These are phyloP conservation scores for Graphiopsis chlorocephala DNA, from an alignment of 2,329 filamentous ascomycete genomes.

Conservation along the genomic window DNA sequence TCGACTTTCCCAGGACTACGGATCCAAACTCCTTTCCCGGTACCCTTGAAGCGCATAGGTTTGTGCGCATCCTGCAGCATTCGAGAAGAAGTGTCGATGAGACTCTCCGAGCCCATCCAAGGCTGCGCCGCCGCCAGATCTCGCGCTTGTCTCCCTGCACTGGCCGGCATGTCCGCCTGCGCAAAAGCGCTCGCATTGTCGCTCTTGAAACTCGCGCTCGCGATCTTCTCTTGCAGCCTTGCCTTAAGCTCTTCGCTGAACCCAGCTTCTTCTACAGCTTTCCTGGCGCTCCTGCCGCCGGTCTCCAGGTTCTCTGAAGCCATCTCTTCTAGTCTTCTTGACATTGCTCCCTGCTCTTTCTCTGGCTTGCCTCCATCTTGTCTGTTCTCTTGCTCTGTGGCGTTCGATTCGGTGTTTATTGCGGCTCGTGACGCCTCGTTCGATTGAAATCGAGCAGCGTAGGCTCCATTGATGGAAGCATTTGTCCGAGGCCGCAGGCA, in stretches of 20 bases:
- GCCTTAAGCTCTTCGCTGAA: constrained; percentile 61
- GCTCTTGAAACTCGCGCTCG: constrained; percentile 53
- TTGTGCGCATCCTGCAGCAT: constrained; percentile 69
- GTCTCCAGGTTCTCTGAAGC: constrained; percentile 57
- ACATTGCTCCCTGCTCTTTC: constrained; percentile 55
- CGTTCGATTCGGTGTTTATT: background rate
- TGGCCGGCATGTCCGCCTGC: constrained; percentile 53
- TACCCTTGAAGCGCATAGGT: constrained; percentile 42
- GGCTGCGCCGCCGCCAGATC: constrained; percentile 64
- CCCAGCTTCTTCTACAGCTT: constrained; percentile 58
- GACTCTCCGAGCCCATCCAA: constrained; percentile 76
- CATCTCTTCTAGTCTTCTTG: constrained; percentile 57
- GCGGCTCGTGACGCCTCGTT: constrained; percentile 16
- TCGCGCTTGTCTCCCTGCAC: constrained; percentile 66
- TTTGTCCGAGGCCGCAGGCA: constrained; percentile 36
- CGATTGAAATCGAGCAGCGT: constrained; percentile 6
- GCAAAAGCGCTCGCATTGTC: constrained; percentile 55
- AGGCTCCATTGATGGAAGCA: constrained; percentile 14
- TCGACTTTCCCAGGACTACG: constrained; percentile 43
- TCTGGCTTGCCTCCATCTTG: constrained; percentile 4
- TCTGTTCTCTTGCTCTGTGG: background rate
- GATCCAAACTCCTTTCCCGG: constrained; percentile 24
- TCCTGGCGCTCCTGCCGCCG: constrained; percentile 54
- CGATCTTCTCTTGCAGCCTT: constrained; percentile 58
- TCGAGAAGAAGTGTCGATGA: constrained; percentile 73